Percentiles rank a stretch among this genome's conserved stretches.
Conservation (phyloP, 768 basidiomycete species). For the Lactifluus echinatus region DNA sequence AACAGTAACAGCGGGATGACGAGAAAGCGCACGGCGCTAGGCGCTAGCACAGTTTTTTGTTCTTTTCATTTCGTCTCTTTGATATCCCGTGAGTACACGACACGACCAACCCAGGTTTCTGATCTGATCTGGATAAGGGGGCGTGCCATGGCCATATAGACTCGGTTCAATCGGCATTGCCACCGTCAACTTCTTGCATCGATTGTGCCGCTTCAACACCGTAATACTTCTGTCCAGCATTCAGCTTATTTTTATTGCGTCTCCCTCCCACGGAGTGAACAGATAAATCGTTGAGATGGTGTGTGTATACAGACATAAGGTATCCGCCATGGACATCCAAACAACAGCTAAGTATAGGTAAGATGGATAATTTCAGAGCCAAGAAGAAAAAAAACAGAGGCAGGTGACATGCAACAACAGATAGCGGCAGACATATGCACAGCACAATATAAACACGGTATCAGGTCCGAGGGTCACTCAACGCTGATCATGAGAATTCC, state of each 20-base stretch:
- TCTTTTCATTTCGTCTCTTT: too few relatives aligned
- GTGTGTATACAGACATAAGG: constrained; percentile 18
- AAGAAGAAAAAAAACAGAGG: constrained; percentile 8
- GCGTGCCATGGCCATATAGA: too few relatives aligned
- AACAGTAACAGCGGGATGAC: too few relatives aligned
- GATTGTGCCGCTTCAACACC: too few relatives aligned
- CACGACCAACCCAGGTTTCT: too few relatives aligned
- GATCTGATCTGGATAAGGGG: too few relatives aligned
- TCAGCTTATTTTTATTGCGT: constrained; percentile 9
- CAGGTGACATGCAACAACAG: constrained; percentile 17
- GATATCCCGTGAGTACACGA: too few relatives aligned
- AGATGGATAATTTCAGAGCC: constrained; percentile 18
- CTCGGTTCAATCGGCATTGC: too few relatives aligned
- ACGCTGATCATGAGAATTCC: constrained; percentile 16
- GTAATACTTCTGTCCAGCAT: too few relatives aligned
- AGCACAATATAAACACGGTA: constrained; percentile 18
- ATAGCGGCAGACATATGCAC: constrained; percentile 19
- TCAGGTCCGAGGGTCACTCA: neutral
- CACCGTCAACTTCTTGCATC: too few relatives aligned
- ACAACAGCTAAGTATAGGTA: constrained; percentile 19
- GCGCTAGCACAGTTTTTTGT: too few relatives aligned
- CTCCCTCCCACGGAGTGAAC: neutral
- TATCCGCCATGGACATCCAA: constrained; percentile 18
- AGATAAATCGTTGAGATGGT: neutral
- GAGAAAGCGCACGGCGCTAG: too few relatives aligned